Evolutionary conservation across 1,139 yeast genomes (phyloP).

Genomic region (Wickerhamiella infanticola): DNA sequence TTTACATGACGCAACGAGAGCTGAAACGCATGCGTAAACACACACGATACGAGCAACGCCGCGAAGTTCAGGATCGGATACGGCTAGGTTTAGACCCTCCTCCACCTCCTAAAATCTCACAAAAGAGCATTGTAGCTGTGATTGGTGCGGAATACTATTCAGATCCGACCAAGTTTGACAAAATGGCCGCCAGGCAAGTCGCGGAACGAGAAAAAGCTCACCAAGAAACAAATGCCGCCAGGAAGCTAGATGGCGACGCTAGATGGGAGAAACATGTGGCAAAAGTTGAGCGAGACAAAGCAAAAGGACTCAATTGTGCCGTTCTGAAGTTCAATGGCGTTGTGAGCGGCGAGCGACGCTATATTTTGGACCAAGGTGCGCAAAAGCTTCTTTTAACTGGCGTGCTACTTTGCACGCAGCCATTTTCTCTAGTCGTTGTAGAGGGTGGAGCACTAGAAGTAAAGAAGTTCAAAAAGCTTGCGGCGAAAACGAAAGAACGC

Average conservation of each 20-base stretch:
- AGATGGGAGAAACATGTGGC: slow-evolving; percentile 30
- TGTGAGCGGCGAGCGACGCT: slow-evolving; percentile 42
- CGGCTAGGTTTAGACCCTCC: slow-evolving; percentile 72
- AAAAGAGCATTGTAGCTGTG: slow-evolving; percentile 72
- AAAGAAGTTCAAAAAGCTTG: slow-evolving; percentile 11
- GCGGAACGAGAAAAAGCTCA: slow-evolving; percentile 49
- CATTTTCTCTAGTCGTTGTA: slow-evolving; percentile 8
- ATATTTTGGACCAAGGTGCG: slow-evolving; percentile 11
- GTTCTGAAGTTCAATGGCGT: slow-evolving; percentile 45
- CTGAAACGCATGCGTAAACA: slow-evolving; percentile 58
- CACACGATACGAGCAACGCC: slow-evolving; percentile 45
- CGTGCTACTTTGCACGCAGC: slow-evolving; percentile 4
- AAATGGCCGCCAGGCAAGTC: slow-evolving; percentile 52
- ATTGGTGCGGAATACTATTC: slow-evolving; percentile 72
- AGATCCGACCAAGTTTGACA: slow-evolving; percentile 82
- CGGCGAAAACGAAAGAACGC: slow-evolving; percentile 1
- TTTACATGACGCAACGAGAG: slow-evolving; percentile 65
- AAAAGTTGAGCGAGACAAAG: slow-evolving; percentile 35
- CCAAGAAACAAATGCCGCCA: slow-evolving; percentile 39
- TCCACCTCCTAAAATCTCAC: slow-evolving; percentile 77
- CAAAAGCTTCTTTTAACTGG: slow-evolving; percentile 11
- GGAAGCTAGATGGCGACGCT: slow-evolving; percentile 49
- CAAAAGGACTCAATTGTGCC: slow-evolving; percentile 39
- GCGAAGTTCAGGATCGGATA: slow-evolving; percentile 64
- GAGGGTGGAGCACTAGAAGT: slow-evolving; percentile 17